Evolutionary conservation across 805 yeast species (phyloP).

Genomic region (Lachancea meyersii): DNA sequence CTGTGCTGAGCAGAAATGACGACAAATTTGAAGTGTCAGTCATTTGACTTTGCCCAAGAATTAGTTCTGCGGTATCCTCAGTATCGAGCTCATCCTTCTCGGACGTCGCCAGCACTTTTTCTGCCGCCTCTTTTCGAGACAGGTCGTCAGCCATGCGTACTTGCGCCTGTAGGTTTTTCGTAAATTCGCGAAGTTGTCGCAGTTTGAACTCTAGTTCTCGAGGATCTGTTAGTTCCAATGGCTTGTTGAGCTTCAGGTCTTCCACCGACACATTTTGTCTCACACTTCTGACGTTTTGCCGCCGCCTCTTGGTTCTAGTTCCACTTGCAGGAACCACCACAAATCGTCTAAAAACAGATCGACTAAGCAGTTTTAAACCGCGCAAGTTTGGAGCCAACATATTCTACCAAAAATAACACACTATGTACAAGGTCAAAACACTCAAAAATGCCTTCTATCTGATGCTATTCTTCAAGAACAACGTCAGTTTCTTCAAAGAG

Average conservation of each 20-base stretch:
- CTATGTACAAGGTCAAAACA: too few relatives aligned
- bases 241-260: constrained; percentile 13
- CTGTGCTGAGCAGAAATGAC: constrained; percentile 15
- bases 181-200: constrained; percentile 26
- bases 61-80: not conserved
- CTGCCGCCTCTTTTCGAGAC: constrained; percentile 7
- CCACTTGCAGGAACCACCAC: constrained; percentile 8
- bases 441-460: too few relatives aligned
- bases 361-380: not conserved
- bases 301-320: constrained; percentile 1
- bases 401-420: not conserved
- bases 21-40: constrained; percentile 12
- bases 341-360: constrained; percentile 1
- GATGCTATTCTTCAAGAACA: too few relatives aligned
- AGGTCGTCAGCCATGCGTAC: constrained; percentile 14
- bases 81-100: not conserved
- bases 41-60: not conserved
- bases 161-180: constrained; percentile 19
- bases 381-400: constrained; percentile 1
- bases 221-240: constrained; percentile 6
- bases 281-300: constrained; percentile 1
- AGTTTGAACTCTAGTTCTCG: constrained; percentile 20
- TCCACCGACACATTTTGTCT: constrained; percentile 9
- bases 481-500: too few relatives aligned
- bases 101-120: not conserved